These are phyloP conservation scores for Venturia asperata DNA, from an alignment of 2,329 filamentous ascomycete species.

Conservation along the genomic window DNA sequence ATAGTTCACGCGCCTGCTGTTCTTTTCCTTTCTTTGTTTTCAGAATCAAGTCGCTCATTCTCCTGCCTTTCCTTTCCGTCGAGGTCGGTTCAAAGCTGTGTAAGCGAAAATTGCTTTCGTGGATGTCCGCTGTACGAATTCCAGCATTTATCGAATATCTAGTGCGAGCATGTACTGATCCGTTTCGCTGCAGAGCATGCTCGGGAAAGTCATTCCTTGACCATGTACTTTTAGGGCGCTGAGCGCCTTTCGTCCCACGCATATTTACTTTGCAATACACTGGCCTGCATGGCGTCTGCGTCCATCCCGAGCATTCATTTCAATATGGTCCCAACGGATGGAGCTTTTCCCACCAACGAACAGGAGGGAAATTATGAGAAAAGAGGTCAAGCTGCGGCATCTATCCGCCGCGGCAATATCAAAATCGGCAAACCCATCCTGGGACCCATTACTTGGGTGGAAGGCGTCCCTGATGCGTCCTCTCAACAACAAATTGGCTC, in stretches of 20 bases:
- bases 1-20: background rate
- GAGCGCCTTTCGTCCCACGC: conserved; percentile 10
- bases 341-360: background rate
- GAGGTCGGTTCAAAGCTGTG: background rate
- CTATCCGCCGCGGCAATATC: conserved; percentile 19
- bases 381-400: conserved; percentile 14
- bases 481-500: conserved; percentile 11
- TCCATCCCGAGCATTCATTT: conserved; percentile 8
- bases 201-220: conserved; percentile 9
- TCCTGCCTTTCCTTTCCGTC: background rate
- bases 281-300: conserved; percentile 16
- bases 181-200: conserved; percentile 1
- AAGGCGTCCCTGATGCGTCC: conserved; percentile 15
- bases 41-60: background rate
- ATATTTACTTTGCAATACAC: conserved; percentile 1
- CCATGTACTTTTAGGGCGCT: conserved; percentile 4
- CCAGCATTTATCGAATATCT: background rate
- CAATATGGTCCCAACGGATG: conserved; percentile 15
- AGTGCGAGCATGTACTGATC: conserved; percentile 4
- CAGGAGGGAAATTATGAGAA: background rate
- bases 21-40: background rate
- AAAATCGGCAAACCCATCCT: conserved; percentile 20
- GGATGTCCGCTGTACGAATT: conserved; percentile 4
- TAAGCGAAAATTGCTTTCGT: background rate
- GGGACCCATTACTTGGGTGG: conserved; percentile 20